Conservation (phyloP, 1,139 yeast genomes). For the Pichia sp. region DNA sequence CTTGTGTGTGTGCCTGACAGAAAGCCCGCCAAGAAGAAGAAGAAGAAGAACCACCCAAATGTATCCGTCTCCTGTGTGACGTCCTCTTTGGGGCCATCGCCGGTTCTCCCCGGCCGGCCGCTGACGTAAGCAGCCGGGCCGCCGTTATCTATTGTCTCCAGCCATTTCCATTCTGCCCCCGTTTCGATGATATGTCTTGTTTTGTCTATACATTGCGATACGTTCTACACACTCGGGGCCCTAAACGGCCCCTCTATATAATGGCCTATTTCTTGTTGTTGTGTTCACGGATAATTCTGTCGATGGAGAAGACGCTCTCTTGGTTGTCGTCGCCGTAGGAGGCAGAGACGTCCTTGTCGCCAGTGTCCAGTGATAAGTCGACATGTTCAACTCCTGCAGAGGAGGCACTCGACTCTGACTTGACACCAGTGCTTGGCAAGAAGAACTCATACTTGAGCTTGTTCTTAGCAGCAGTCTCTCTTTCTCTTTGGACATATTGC, state of each 20-base stretch:
- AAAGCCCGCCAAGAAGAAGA: too few relatives aligned
- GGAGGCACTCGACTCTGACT: not conserved
- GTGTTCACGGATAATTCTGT: constrained; percentile 2
- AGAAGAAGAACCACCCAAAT: too few relatives aligned
- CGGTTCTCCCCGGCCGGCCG: too few relatives aligned
- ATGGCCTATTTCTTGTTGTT: not conserved
- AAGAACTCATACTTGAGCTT: not conserved
- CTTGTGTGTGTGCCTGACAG: too few relatives aligned
- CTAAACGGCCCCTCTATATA: not conserved
- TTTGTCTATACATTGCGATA: too few relatives aligned
- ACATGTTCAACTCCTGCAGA: not conserved
- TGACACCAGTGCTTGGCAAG: not conserved
- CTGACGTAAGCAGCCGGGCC: too few relatives aligned
- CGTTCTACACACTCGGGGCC: too few relatives aligned
- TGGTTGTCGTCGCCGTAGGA: not conserved
- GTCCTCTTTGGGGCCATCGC: too few relatives aligned
- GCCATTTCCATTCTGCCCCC: too few relatives aligned
- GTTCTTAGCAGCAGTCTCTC: not conserved
- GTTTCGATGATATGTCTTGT: too few relatives aligned
- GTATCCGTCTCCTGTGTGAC: too few relatives aligned
- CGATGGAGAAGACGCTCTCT: constrained; percentile 1
- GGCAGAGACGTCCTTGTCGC: not conserved
- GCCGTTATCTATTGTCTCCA: too few relatives aligned
- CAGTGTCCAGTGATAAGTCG: not conserved
- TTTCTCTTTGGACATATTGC: not conserved